phyloP scores from a whole-genome alignment of 345 rosid species.

The Citrus glauca region DNA sequence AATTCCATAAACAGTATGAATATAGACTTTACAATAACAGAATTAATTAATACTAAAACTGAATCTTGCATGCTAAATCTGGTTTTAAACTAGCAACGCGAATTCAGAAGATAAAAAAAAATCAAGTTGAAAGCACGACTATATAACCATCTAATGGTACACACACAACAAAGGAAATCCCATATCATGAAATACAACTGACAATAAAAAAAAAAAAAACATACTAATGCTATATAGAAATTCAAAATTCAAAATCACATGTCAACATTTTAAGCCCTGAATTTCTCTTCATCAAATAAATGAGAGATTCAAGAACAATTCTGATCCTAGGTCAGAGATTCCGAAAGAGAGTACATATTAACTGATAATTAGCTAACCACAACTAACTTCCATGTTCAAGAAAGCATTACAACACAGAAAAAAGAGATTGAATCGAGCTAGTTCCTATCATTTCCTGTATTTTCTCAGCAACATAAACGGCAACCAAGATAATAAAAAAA shows the following conservation, averaged over 20 bases:
- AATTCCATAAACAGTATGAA: background rate
- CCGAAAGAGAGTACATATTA: background rate
- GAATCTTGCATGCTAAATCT: background rate
- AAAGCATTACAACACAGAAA: background rate
- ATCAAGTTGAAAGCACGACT: background rate
- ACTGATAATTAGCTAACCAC: background rate
- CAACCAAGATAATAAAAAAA: background rate
- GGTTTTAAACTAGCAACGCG: background rate
- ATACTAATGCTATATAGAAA: background rate
- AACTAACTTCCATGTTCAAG: background rate
- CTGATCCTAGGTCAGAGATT: background rate
- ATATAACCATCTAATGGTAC: background rate
- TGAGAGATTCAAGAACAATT: background rate
- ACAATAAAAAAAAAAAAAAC: background rate
- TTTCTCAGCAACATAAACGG: slow-evolving; percentile 19
- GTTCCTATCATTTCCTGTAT: background rate
- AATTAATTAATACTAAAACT: background rate
- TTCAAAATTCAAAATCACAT: background rate
- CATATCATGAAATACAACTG: background rate
- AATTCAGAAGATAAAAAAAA: background rate
- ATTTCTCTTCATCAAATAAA: background rate
- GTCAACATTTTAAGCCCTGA: background rate
- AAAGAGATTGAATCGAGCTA: background rate
- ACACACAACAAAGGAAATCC: background rate
- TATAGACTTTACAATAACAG: slow-evolving; percentile 1